Percentiles rank a stretch among this genome's conserved stretches.
These are phyloP conservation scores for Trichocomaceae sp. DNA, from an alignment of 2,329 filamentous ascomycete species.

Conservation along the genomic window DNA sequence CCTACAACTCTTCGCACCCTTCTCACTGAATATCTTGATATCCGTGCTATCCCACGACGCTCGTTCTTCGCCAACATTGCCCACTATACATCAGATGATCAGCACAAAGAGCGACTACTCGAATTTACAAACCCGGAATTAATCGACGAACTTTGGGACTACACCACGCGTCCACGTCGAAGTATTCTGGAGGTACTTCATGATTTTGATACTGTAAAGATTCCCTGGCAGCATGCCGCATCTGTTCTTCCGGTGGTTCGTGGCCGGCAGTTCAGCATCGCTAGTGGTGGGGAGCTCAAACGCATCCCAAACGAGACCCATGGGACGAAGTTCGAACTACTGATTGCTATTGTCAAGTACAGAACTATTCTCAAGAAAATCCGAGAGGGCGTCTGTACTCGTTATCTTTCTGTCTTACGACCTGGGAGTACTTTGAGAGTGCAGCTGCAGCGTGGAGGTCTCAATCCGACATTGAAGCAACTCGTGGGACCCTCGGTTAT, in stretches of 20 bases:
- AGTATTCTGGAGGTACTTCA: slow-evolving; percentile 88
- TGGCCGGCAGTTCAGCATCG: slow-evolving; percentile 91
- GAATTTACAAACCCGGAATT: slow-evolving; percentile 77
- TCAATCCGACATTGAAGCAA: slow-evolving; percentile 44
- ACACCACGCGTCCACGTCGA: slow-evolving; percentile 80
- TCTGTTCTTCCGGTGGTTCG: slow-evolving; percentile 73
- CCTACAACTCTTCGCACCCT: slow-evolving; percentile 63
- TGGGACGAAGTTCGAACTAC: slow-evolving; percentile 57
- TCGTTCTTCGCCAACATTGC: slow-evolving; percentile 76
- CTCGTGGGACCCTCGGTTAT: slow-evolving; percentile 59
- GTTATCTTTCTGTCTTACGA: slow-evolving; percentile 66
- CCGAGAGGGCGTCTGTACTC: slow-evolving; percentile 81
- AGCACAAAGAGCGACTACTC: slow-evolving; percentile 71
- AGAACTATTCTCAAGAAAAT: slow-evolving; percentile 77
- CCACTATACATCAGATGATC: slow-evolving; percentile 63
- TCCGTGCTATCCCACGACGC: slow-evolving; percentile 80
- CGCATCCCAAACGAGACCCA: slow-evolving; percentile 35
- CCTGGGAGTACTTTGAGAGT: slow-evolving; percentile 55
- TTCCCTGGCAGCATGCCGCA: slow-evolving; percentile 67
- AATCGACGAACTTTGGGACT: slow-evolving; percentile 91
- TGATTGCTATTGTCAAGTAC: slow-evolving; percentile 87
- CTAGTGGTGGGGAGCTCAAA: slow-evolving; percentile 58
- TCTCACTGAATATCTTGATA: slow-evolving; percentile 76
- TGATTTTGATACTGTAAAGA: slow-evolving; percentile 77
- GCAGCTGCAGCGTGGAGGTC: slow-evolving; percentile 48